These are phyloP conservation scores for Lachnellula arida DNA, from an alignment of 2,329 filamentous ascomycete species.

Conservation along the genomic window DNA sequence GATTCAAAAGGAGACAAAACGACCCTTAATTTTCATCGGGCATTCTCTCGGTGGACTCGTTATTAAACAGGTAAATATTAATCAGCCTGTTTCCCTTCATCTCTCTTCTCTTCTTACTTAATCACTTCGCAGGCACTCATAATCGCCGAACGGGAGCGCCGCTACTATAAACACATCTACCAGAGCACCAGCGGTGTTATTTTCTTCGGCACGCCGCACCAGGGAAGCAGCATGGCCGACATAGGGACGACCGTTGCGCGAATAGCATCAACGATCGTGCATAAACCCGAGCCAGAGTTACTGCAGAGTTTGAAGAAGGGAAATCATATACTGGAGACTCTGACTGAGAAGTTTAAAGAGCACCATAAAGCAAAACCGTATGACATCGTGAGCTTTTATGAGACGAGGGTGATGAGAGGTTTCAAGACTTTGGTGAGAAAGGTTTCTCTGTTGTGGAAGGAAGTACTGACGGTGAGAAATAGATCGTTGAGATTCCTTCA, in stretches of 20 bases:
- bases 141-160: conserved; percentile 5
- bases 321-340: neutral
- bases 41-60: conserved; percentile 18
- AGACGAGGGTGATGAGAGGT: conserved; percentile 9
- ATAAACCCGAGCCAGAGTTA: conserved; percentile 8
- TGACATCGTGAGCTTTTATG: conserved; percentile 18
- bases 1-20: conserved; percentile 2
- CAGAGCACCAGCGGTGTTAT: conserved; percentile 6
- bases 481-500: conserved; percentile 12
- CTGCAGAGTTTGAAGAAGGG: conserved; percentile 8
- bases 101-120: too few relatives aligned
- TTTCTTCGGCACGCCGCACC: conserved; percentile 22
- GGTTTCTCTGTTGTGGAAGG: neutral
- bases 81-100: neutral
- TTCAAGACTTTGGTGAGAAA: neutral
- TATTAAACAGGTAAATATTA: conserved; percentile 2
- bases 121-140: conserved; percentile 10
- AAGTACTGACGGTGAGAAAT: neutral
- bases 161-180: conserved; percentile 6
- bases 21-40: conserved; percentile 17
- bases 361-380: conserved; percentile 1
- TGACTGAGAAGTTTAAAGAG: conserved; percentile 7
- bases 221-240: conserved; percentile 11
- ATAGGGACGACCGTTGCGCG: conserved; percentile 10
- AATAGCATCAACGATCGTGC: conserved; percentile 1